A percentile compares a stretch with the other conserved stretches of the same genome.
These are phyloP conservation scores for Euphorbia tirucalli DNA, from an alignment of 345 rosid genomes.

Conservation along the genomic window DNA sequence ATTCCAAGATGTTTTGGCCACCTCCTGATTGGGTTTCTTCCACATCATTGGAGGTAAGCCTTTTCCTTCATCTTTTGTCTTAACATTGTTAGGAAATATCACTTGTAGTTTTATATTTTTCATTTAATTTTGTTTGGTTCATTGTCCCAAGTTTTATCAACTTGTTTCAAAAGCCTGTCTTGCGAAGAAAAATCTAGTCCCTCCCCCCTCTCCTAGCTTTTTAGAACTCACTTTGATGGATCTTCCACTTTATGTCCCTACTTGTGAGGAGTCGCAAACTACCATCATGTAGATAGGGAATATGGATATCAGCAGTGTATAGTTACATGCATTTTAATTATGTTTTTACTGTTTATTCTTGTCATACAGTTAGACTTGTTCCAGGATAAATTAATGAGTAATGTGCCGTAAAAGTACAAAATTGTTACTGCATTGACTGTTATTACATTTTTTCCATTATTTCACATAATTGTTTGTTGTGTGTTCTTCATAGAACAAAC, in stretches of 20 bases:
- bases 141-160: background rate
- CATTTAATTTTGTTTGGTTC: background rate
- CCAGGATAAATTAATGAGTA: background rate
- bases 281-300: too few relatives aligned
- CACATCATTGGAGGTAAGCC: conserved; percentile 47
- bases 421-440: background rate
- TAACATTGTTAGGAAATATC: background rate
- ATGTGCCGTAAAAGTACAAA: background rate
- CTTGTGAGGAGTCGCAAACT: too few relatives aligned
- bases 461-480: background rate
- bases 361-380: background rate
- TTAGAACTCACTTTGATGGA: too few relatives aligned
- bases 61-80: background rate
- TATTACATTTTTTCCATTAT: background rate
- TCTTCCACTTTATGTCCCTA: too few relatives aligned
- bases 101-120: background rate
- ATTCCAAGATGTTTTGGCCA: conserved; percentile 78
- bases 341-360: background rate
- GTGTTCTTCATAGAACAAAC: background rate
- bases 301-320: too few relatives aligned
- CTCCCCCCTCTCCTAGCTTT: too few relatives aligned
- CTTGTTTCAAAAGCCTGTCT: background rate
- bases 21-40: conserved; percentile 71
- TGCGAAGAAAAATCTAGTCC: too few relatives aligned
- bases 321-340: background rate